Evolutionary conservation across 306 rosid genomes (phyloP), one percentile per base, ranked within the genome.

Genomic region (Boehmeria nivea): DNA sequence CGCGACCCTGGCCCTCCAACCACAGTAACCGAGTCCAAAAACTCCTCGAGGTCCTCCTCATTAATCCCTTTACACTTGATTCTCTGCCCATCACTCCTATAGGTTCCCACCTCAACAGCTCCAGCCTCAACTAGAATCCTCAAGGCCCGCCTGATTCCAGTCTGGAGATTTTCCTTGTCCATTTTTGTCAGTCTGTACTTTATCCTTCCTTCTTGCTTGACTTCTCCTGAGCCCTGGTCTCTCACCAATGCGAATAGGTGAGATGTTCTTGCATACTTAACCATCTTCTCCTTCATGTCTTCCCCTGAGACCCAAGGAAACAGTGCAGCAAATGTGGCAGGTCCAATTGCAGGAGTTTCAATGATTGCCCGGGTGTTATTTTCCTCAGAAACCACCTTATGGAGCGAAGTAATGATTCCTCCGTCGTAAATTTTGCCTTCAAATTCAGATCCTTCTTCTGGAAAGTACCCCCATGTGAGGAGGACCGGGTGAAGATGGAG

Each of bases 101-200:
- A 78, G n/a, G 99, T 91, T 0, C 99, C 99, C 13, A 91, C 95
- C 68, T 91, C 99, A 6, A 39, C 78, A 3, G 99, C 99, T 57
- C 99, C 99, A 4, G 96, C 95, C 10, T 83, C 94, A 42, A 78
- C 72, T 79, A 91, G 66, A 65, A 91, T 81, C 65, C 89, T 84
- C 74, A 87, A 59, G 15, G 89, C 80, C 55, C 71, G 69, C 54
- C 99, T 78, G 26, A 91, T 25, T 33, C 99, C 95, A 1, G 43
- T 47, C 66, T 60, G 63, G 6, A 91, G 79, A 59, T 72, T 84
- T 14, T 84, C 99, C 46, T 69, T 84, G 66, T 91, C 99, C 1
- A 16, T 17, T n/a, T 57, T 67, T 31, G 69, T 68, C 36, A 91
- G 31, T 51, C 65, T 65, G 71, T 91, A 91, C 20, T 65, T 66